Evolutionary conservation across 169 alveolate genomes (phyloP), one percentile per base, ranked within the genome.

Genomic region (Plasmodium vivax): DNA sequence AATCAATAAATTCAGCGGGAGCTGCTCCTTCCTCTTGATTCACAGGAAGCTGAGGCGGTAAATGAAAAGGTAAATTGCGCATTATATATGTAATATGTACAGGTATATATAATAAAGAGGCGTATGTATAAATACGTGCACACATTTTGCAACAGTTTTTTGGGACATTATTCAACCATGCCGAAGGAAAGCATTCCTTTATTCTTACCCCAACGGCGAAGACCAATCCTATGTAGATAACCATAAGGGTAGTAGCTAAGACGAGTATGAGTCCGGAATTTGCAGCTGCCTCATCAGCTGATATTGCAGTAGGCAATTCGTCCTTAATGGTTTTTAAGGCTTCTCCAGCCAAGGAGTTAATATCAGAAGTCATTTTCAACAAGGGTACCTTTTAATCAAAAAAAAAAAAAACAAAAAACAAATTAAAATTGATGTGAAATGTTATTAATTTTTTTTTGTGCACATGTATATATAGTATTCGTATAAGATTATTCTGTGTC

Each of bases 181-280:
- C 38, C 38, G 75, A 68, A 68, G 38, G 77, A 68, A 68, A 27
- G 12, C 12, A 51, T 51, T 68, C 56, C 51, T 43, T 45, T 10
- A 38, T 38, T 80, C 85, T n/a, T 80, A 80, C 85, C 34, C 58
- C 85, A 80, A 80, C 85, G 58, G 85, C 2, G 4, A 45, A 16
- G n/a, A 80, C 4, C 34, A 80, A 14, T 38, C 45, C 85, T n/a
- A 80, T 43, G n/a, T 80, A 80, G 3, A 45, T 80, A 43, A 80
- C 16, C 10, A 80, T 3, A 43, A 80, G 85, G 19, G 85, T 45
- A 38, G 34, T 45, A 38, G 85, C 62, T 51, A 80, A 32, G 85
- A 32, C 14, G 36, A 45, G 16, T 19, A 80, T 38, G 56, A 80
- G 1, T 16, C n/a, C 16, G 6, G 47, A 12, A 43, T 80, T 80